phyloP scores from a whole-genome alignment of 1,284 basidiomycete species.

The Uromyces viciae-fabae region DNA sequence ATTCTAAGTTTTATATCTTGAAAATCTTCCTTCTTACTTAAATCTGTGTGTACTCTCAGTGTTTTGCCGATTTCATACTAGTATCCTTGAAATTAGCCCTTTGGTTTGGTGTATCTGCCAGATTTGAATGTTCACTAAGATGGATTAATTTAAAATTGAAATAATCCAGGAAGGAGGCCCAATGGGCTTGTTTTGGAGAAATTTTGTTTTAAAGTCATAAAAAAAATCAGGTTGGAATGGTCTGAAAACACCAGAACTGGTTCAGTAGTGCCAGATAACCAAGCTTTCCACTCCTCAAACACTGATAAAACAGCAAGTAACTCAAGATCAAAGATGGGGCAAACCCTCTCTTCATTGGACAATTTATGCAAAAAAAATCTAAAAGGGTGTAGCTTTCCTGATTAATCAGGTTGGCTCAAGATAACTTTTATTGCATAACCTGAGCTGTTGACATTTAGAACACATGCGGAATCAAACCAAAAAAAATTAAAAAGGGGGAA shows the following conservation, averaged over 20 bases:
- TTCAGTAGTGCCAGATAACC: neutral
- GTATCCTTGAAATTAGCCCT: slow-evolving; percentile 2
- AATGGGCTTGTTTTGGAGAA: neutral
- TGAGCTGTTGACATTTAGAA: slow-evolving; percentile 53
- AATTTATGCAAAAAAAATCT: slow-evolving; percentile 32
- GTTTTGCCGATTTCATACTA: too few species aligned
- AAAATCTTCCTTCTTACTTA: too few species aligned
- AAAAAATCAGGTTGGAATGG: slow-evolving; percentile 21
- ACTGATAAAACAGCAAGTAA: neutral
- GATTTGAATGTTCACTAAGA: neutral
- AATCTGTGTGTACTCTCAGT: too few species aligned
- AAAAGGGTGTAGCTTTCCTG: slow-evolving; percentile 34
- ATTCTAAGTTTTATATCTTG: too few species aligned
- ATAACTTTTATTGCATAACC: slow-evolving; percentile 39
- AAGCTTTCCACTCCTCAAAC: slow-evolving; percentile 9
- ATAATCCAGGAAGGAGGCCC: slow-evolving; percentile 4
- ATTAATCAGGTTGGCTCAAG: slow-evolving; percentile 29
- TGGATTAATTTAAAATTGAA: slow-evolving; percentile 15
- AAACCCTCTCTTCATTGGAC: slow-evolving; percentile 7
- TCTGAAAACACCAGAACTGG: slow-evolving; percentile 5
- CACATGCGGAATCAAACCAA: slow-evolving; percentile 33
- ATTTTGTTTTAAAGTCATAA: neutral
- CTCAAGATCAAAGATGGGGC: slow-evolving; percentile 1
- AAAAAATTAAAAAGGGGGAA: neutral
- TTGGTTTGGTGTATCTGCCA: neutral